Conservation (phyloP, 1,284 basidiomycete species). For the Microbotryum saponariae region DNA sequence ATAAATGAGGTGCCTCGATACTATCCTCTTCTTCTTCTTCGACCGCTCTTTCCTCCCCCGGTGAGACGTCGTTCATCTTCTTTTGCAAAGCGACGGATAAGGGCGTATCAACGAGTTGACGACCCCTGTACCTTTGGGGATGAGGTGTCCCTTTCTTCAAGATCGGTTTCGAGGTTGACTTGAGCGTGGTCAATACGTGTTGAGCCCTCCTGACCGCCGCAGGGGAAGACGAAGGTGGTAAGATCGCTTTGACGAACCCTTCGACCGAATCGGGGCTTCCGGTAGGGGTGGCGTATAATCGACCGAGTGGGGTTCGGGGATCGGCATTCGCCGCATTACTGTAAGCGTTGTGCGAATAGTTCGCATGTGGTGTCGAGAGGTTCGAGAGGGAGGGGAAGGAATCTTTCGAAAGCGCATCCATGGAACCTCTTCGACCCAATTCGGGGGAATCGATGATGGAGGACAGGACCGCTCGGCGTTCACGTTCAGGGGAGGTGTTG, state of each 20-base stretch:
- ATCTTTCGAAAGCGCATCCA: neutral
- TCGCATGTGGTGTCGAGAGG: constrained; percentile 1
- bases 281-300: neutral
- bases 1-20: constrained; percentile 11
- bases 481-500: too few relatives aligned
- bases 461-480: too few relatives aligned
- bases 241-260: neutral
- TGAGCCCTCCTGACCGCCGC: constrained; percentile 29
- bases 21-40: constrained; percentile 3
- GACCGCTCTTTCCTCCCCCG: neutral
- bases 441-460: too few relatives aligned
- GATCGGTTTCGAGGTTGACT: constrained; percentile 30
- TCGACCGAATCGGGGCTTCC: neutral
- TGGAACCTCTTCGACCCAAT: too few relatives aligned
- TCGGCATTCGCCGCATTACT: constrained; percentile 1
- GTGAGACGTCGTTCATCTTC: neutral
- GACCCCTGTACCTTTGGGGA: constrained; percentile 7
- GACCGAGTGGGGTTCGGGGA: neutral
- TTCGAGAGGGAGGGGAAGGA: constrained; percentile 1
- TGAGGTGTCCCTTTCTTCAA: constrained; percentile 21
- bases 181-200: constrained; percentile 32
- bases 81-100: neutral
- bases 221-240: constrained; percentile 8
- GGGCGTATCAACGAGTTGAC: constrained; percentile 4
- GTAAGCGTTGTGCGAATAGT: neutral